A percentile compares a stretch with the other conserved stretches of the same genome.
These are phyloP conservation scores for Wakefieldia striispora DNA, from an alignment of 768 basidiomycete genomes.

Conservation along the genomic window DNA sequence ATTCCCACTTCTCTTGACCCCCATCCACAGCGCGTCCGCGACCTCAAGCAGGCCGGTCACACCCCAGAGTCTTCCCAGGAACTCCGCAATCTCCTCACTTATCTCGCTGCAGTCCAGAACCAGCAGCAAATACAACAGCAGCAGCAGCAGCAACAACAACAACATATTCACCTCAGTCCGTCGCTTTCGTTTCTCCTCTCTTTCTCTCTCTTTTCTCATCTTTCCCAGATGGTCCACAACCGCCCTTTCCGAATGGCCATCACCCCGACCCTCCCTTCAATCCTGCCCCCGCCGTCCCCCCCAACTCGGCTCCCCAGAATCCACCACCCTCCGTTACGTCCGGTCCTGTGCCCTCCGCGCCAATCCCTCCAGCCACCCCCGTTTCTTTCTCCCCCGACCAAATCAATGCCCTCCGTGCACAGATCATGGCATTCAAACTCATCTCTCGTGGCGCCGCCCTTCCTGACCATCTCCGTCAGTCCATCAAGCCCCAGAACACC, in stretches of 20 bases:
- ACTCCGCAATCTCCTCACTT: constrained; percentile 38
- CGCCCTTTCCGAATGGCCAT: constrained; percentile 48
- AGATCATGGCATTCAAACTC: constrained; percentile 80
- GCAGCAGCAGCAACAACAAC: constrained; percentile 29
- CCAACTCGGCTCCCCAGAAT: constrained; percentile 29
- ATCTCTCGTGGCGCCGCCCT: constrained; percentile 64
- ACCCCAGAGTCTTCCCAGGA: constrained; percentile 46
- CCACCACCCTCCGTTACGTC: constrained; percentile 40
- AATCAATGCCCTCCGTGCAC: constrained; percentile 71
- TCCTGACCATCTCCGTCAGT: constrained; percentile 67
- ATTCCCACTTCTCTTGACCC: neutral
- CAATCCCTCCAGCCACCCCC: constrained; percentile 62
- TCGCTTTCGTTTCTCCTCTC: neutral
- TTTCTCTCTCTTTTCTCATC: constrained; percentile 20
- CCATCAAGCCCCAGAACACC: constrained; percentile 62
- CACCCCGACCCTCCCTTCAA: constrained; percentile 17
- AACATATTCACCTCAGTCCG: constrained; percentile 34
- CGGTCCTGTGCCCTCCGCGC: constrained; percentile 50
- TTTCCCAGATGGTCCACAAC: constrained; percentile 32
- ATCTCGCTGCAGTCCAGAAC: constrained; percentile 34
- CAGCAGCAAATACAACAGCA: constrained; percentile 23
- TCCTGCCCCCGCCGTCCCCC: constrained; percentile 24
- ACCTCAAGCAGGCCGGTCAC: constrained; percentile 42
- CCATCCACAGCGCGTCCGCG: constrained; percentile 40
- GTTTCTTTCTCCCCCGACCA: constrained; percentile 79